These are phyloP conservation scores for Bertia moriformis DNA, from an alignment of 2,329 filamentous ascomycete genomes.

Conservation along the genomic window DNA sequence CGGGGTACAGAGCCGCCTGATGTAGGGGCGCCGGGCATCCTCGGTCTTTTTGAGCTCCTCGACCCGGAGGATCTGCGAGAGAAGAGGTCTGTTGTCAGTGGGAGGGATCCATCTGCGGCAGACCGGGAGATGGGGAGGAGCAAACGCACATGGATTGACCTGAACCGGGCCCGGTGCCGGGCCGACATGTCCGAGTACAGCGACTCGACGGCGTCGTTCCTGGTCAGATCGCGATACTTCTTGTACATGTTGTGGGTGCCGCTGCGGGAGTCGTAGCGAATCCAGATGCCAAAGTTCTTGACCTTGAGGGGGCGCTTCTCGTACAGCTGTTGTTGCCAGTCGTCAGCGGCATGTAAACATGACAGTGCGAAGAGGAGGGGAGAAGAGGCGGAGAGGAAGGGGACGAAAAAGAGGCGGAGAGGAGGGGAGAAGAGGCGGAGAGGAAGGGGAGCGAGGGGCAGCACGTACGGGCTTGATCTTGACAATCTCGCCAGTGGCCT, in stretches of 20 bases:
- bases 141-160: conserved; percentile 85
- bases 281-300: conserved; percentile 99
- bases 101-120: conserved; percentile 3
- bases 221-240: conserved; percentile 95
- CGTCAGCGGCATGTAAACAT: no score
- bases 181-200: conserved; percentile 99
- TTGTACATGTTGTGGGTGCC: conserved; percentile 99
- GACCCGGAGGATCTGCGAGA: conserved; percentile 82
- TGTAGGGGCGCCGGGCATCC: conserved; percentile 95
- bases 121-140: background rate
- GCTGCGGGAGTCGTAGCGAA: conserved; percentile 98
- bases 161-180: conserved; percentile 93
- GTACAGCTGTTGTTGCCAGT: conserved; percentile 55
- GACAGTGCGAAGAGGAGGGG: background rate
- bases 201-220: conserved; percentile 85
- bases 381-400: no score
- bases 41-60: conserved; percentile 91
- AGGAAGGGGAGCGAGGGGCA: no score
- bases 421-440: no score
- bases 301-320: conserved; percentile 99
- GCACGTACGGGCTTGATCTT: no score
- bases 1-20: conserved; percentile 95
- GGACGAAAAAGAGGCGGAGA: no score
- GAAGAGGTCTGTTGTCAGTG: conserved; percentile 11
- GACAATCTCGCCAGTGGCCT: conserved; percentile 99